phyloP scores from a whole-genome alignment of 169 alveolate species.

The Cryptosporidium canis region DNA sequence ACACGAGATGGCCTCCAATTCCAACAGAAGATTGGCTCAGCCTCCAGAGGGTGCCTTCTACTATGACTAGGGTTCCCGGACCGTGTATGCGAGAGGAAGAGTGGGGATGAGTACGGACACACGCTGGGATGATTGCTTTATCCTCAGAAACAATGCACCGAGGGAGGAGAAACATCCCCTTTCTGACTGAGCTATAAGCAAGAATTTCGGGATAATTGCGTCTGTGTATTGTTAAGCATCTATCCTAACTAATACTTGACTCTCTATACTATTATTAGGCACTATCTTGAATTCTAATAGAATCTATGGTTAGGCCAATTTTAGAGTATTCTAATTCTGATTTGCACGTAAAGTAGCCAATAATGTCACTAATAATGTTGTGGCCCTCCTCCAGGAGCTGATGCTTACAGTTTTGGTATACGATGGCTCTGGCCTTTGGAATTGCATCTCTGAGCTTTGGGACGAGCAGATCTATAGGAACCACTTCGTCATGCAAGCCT shows the following conservation, averaged over 20 bases:
- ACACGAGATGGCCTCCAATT: slow-evolving; percentile 90
- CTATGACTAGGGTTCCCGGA: slow-evolving; percentile 4
- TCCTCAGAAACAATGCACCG: no score
- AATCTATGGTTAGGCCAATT: slow-evolving; percentile 41
- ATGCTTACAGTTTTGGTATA: slow-evolving; percentile 45
- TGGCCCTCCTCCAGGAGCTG: slow-evolving; percentile 50
- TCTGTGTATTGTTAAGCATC: not conserved
- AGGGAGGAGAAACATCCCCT: not conserved
- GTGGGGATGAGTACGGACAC: not conserved
- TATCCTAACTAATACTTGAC: not conserved
- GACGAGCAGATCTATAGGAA: not conserved
- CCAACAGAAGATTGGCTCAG: slow-evolving; percentile 90
- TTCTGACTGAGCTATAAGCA: not conserved
- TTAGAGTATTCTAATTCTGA: not conserved
- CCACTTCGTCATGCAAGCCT: slow-evolving; percentile 63
- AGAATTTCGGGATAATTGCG: not conserved
- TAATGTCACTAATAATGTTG: slow-evolving; percentile 14
- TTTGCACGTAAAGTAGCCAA: not conserved
- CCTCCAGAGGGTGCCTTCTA: slow-evolving; percentile 97
- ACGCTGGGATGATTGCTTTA: no score
- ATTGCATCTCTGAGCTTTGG: not conserved
- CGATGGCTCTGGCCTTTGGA: slow-evolving; percentile 34
- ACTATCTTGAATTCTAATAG: slow-evolving; percentile 19
- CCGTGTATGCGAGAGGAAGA: not conserved
- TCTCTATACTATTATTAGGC: not conserved